phyloP scores from a whole-genome alignment of 2,329 filamentous ascomycete species.

The Dichotomopilus funicola region DNA sequence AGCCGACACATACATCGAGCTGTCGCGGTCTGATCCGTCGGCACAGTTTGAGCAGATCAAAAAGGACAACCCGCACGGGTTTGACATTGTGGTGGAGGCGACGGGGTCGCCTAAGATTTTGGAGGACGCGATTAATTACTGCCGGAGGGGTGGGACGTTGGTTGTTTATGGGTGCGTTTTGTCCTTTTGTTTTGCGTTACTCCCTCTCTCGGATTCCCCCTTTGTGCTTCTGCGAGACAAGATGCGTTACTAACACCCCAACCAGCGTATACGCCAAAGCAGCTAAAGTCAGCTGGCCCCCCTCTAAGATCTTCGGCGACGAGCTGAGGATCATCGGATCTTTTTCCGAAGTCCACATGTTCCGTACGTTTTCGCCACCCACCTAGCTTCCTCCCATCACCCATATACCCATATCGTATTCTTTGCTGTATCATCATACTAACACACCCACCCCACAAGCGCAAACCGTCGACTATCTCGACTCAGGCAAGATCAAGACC shows the following conservation, averaged over 20 bases:
- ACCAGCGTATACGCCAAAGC: conserved; percentile 52
- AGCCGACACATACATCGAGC: conserved; percentile 48
- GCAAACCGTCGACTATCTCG: conserved; percentile 45
- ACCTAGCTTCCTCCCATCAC: not conserved
- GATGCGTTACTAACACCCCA: not conserved
- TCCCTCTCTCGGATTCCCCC: not conserved
- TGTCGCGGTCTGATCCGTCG: conserved; percentile 47
- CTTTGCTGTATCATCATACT: not conserved
- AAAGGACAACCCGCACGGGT: conserved; percentile 61
- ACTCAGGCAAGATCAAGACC: conserved; percentile 55
- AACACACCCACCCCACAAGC: conserved; percentile 23
- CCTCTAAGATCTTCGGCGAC: conserved; percentile 61
- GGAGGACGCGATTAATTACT: conserved; percentile 65
- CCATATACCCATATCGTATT: not conserved
- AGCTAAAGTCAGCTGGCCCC: conserved; percentile 60
- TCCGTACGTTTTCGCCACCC: conserved; percentile 40
- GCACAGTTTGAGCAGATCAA: conserved; percentile 58
- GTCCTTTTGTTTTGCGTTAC: not conserved
- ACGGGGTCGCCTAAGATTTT: conserved; percentile 64
- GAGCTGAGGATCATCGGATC: conserved; percentile 69
- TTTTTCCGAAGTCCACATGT: conserved; percentile 69
- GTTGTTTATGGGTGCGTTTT: conserved; percentile 54
- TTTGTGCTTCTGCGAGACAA: not conserved
- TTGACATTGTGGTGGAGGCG: conserved; percentile 65
- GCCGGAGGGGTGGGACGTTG: conserved; percentile 63